Percentiles rank a stretch among this genome's conserved stretches.
phyloP scores from a whole-genome alignment of 2,329 filamentous ascomycete species.

The Sordariomycetes sp. region DNA sequence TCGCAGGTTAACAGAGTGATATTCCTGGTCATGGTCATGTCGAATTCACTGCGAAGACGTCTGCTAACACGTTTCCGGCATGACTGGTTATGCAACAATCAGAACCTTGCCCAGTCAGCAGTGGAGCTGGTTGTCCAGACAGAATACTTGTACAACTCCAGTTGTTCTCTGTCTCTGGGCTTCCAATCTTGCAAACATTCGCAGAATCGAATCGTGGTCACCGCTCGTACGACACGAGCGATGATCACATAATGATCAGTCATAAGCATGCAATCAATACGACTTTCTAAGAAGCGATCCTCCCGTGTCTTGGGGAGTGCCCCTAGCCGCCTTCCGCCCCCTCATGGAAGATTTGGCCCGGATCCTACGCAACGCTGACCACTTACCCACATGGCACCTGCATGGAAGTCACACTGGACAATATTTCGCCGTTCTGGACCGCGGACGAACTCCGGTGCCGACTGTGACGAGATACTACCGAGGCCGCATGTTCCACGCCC shows the following conservation, averaged over 20 bases:
- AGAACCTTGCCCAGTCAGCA: background rate
- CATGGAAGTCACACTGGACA: background rate
- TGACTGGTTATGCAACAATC: background rate
- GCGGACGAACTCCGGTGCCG: background rate
- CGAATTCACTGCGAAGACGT: too few species aligned
- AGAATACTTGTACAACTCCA: background rate
- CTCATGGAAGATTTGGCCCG: background rate
- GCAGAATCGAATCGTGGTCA: background rate
- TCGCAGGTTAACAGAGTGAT: background rate
- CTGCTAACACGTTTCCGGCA: background rate
- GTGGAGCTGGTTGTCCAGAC: background rate
- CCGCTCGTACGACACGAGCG: background rate
- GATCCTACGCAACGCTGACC: background rate
- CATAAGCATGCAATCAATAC: background rate
- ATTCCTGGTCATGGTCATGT: background rate
- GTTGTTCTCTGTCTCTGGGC: background rate
- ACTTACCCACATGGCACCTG: background rate
- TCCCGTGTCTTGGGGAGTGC: background rate
- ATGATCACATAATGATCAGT: constrained; percentile 4
- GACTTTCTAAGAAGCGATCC: background rate
- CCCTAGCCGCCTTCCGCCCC: background rate
- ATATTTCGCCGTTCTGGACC: background rate
- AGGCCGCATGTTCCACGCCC: background rate
- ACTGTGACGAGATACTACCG: too few species aligned
- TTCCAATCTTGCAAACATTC: background rate